A percentile compares a stretch with the other conserved stretches of the same genome.
Conservation (phyloP, 306 rosid genomes). For the Hippophae tibetana region DNA sequence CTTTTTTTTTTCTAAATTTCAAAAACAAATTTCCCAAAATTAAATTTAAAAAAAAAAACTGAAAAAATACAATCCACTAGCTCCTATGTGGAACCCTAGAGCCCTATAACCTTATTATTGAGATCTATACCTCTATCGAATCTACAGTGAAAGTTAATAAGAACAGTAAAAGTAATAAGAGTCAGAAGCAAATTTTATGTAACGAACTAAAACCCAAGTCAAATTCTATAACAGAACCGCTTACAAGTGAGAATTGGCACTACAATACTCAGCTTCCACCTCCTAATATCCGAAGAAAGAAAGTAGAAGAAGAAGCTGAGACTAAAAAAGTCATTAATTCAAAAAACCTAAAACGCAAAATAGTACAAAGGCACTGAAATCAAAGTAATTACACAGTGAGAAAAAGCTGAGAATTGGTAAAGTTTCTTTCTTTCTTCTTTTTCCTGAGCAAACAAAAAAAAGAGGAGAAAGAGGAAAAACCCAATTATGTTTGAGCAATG, state of each 20-base stretch:
- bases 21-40: constrained; percentile 23
- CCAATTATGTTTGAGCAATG: constrained; percentile 14
- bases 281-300: constrained; percentile 33
- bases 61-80: constrained; percentile 3
- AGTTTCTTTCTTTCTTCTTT: constrained; percentile 28
- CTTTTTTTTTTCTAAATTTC: constrained; percentile 28
- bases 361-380: constrained; percentile 22
- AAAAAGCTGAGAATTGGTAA: constrained; percentile 7
- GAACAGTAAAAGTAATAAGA: not conserved
- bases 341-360: constrained; percentile 23
- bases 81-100: constrained; percentile 26
- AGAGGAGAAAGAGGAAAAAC: constrained; percentile 13
- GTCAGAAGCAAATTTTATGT: constrained; percentile 7
- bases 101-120: constrained; percentile 4
- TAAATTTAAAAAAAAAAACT: constrained; percentile 18
- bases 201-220: not conserved
- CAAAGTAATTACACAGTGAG: constrained; percentile 9
- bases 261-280: constrained; percentile 20
- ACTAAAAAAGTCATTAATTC: constrained; percentile 13
- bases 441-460: constrained; percentile 29
- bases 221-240: not conserved
- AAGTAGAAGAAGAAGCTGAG: constrained; percentile 14
- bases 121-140: constrained; percentile 33
- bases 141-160: constrained; percentile 6
- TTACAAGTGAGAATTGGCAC: not conserved